These are phyloP conservation scores for Haplographium delicatum DNA, from an alignment of 495 filamentous ascomycete genomes.

Conservation along the genomic window DNA sequence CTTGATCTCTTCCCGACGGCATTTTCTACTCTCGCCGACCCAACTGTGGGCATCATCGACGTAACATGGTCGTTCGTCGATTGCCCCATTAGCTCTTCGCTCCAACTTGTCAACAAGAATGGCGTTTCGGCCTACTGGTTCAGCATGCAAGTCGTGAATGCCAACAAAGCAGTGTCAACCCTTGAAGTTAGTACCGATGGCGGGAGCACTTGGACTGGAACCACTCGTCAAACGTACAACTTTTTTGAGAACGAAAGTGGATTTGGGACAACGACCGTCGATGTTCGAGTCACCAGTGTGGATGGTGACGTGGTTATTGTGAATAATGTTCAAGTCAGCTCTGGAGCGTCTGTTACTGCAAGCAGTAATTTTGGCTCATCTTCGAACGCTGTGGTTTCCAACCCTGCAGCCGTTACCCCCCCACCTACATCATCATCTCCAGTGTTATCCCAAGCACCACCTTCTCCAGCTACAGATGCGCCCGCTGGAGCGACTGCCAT, in stretches of 20 bases:
- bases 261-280: constrained; percentile 45
- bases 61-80: constrained; percentile 46
- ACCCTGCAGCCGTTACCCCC: not conserved
- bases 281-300: constrained; percentile 48
- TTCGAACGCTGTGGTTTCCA: not conserved
- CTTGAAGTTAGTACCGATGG: constrained; percentile 55
- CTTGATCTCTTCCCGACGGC: constrained; percentile 56
- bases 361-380: constrained; percentile 22
- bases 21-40: constrained; percentile 42
- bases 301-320: constrained; percentile 33
- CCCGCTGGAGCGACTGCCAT: not conserved
- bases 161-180: constrained; percentile 44
- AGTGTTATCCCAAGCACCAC: not conserved
- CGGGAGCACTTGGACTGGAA: constrained; percentile 46
- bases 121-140: constrained; percentile 47
- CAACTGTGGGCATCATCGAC: constrained; percentile 46
- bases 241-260: constrained; percentile 53
- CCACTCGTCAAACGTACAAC: constrained; percentile 49
- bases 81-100: constrained; percentile 46
- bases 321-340: constrained; percentile 18
- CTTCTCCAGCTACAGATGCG: not conserved
- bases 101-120: constrained; percentile 51
- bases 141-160: constrained; percentile 54
- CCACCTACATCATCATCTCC: not conserved
- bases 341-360: constrained; percentile 20